A percentile compares a stretch with the other conserved stretches of the same genome.
Conservation (phyloP, 2,329 filamentous ascomycete species). For the Calonectria montana region DNA sequence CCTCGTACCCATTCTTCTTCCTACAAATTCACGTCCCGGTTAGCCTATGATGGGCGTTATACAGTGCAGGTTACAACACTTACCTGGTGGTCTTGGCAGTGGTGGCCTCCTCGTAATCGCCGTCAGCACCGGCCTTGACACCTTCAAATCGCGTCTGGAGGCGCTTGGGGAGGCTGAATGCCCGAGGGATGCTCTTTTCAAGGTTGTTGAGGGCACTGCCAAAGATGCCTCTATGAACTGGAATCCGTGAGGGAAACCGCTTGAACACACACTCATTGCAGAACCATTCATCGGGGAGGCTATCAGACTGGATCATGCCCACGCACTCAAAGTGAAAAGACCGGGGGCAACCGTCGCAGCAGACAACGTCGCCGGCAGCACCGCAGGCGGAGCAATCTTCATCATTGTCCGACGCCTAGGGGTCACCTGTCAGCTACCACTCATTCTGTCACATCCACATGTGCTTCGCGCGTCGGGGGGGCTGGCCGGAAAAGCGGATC, state of each 20-base stretch:
- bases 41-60: not conserved
- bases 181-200: constrained; percentile 75
- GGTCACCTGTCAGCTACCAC: constrained; percentile 46
- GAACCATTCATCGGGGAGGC: constrained; percentile 82
- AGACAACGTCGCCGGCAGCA: constrained; percentile 85
- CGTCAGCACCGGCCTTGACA: constrained; percentile 79
- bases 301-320: constrained; percentile 79
- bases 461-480: constrained; percentile 33
- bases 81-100: constrained; percentile 73
- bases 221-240: constrained; percentile 67
- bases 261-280: constrained; percentile 77
- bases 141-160: constrained; percentile 84
- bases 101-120: constrained; percentile 80
- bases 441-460: constrained; percentile 34
- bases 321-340: constrained; percentile 93
- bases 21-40: constrained; percentile 44
- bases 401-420: constrained; percentile 74
- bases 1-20: constrained; percentile 68
- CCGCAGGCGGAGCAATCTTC: constrained; percentile 91
- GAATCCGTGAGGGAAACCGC: constrained; percentile 59
- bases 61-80: constrained; percentile 46
- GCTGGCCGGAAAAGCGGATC: constrained; percentile 43
- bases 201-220: constrained; percentile 71
- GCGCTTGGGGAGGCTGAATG: constrained; percentile 77
- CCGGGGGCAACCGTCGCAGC: constrained; percentile 91